Conservation (phyloP, 2,329 filamentous ascomycete species). For the Hypocreales sp. region DNA sequence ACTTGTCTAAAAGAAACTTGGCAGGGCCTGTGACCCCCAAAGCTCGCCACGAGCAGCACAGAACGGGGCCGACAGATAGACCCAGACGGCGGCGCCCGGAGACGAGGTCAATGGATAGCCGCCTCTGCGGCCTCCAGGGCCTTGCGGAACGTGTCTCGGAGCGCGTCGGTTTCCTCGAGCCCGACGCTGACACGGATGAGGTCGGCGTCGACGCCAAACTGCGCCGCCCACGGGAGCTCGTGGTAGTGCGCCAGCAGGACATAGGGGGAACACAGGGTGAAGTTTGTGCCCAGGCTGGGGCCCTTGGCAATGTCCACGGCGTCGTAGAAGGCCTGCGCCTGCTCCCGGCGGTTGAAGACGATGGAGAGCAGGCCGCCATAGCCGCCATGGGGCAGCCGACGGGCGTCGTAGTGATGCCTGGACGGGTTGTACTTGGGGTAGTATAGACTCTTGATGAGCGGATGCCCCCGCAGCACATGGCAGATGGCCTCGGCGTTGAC, state of each 20-base stretch:
- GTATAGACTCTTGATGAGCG: constrained; percentile 59
- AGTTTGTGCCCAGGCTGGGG: constrained; percentile 90
- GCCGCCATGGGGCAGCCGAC: constrained; percentile 56
- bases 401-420: constrained; percentile 60
- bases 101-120: too few relatives aligned
- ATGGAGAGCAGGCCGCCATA: constrained; percentile 85
- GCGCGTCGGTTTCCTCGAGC: constrained; percentile 57
- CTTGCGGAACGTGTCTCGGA: constrained; percentile 51
- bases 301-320: constrained; percentile 78
- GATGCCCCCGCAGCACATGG: constrained; percentile 46
- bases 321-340: constrained; percentile 76
- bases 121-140: too few relatives aligned
- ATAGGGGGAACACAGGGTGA: constrained; percentile 84
- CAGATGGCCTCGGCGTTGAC: constrained; percentile 72
- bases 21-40: too few relatives aligned
- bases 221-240: constrained; percentile 79
- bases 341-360: constrained; percentile 53
- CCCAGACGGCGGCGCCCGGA: too few relatives aligned
- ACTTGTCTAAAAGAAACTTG: too few relatives aligned
- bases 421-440: constrained; percentile 74
- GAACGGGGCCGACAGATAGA: too few relatives aligned
- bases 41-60: too few relatives aligned
- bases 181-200: constrained; percentile 82
- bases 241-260: constrained; percentile 81
- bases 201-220: constrained; percentile 67